Evolutionary conservation across 306 rosid species (phyloP).

Genomic region (Prunus salicina): DNA sequence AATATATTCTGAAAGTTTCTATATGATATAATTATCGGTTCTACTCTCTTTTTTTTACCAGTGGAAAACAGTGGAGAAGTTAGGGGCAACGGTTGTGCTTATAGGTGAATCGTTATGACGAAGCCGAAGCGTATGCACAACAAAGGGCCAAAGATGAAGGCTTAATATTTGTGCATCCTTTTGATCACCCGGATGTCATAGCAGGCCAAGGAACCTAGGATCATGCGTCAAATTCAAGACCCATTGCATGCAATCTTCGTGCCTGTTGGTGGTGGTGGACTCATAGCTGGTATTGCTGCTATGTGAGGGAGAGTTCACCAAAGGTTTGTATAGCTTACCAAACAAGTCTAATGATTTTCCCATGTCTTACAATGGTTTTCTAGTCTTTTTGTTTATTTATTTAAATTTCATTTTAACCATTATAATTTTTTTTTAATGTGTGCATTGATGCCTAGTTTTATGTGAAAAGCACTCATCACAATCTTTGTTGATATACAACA

Average conservation of each 20-base stretch:
- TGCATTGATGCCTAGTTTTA: neutral
- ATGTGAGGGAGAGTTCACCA: constrained; percentile 80
- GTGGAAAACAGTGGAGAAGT: constrained; percentile 82
- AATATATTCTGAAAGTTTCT: neutral
- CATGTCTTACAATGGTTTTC: neutral
- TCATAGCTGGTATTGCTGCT: constrained; percentile 94
- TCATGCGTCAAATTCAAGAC: constrained; percentile 60
- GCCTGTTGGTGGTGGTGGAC: constrained; percentile 97
- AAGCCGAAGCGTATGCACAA: constrained; percentile 83
- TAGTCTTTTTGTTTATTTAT: too few species aligned
- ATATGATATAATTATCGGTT: neutral
- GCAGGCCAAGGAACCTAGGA: constrained; percentile 95
- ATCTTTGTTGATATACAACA: neutral
- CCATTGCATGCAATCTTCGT: constrained; percentile 84
- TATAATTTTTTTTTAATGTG: too few species aligned
- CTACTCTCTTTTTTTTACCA: constrained; percentile 13
- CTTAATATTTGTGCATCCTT: constrained; percentile 74
- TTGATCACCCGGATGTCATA: constrained; percentile 91
- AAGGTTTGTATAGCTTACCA: constrained; percentile 39
- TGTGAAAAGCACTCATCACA: neutral
- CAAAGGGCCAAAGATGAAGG: constrained; percentile 61
- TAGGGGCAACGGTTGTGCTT: constrained; percentile 81
- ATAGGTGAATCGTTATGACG: constrained; percentile 90
- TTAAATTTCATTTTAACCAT: too few species aligned
- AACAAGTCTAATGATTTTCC: neutral